Base-by-base conservation (phyloP, 2,329 filamentous ascomycete genomes). In the Arthrobotrys entomopaga region DNA sequence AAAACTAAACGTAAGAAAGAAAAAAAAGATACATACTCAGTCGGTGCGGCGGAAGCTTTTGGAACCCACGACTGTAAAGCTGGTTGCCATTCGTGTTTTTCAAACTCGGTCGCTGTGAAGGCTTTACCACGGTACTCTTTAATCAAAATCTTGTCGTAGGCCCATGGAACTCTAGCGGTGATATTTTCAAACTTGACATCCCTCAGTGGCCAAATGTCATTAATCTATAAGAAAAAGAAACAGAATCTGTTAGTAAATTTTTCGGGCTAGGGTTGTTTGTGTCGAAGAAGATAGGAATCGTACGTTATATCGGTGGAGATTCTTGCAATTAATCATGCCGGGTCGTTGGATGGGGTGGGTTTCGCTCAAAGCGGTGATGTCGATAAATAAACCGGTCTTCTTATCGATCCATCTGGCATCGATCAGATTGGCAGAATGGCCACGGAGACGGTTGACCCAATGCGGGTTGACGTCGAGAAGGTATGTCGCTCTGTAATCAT, bases 351-450 rank as follows among this genome's bases (percentile, higher is more conserved):
- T 82, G 0, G 86, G 85, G 34, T 91, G 84, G 19, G 89, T 86
- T 82, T 92, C 89, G 58, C 87, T 87, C 40, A 95, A 82, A 11
- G 87, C 91, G 0, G 92, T 95, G 79, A 96, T 92, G 81, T 95
- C 91, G 80, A 95, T 88, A 81, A 91, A 96, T 79, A 94, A 85
- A 54, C 91, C 91, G 78, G 89, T 95, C 65, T 83, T 81, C 70
- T 85, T 85, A 81, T 95, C 91, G 79, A 95, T 91, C 90, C 91
- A 96, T 52, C 92, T 86, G 22, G 89, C 91, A 81, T 95, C 92
- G 78, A 95, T 95, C 65, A 95, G 86, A 80, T 96, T 96, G 79
- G 85, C 83, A 16, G 91, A 91, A 78, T 90, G 85, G 49, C 88
- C 88, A 20, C 87, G 84, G 24, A 84, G 84, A 1, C 89, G 83